Evolutionary conservation across 257 asterid genomes (phyloP).

Genomic region (Fraxinus cuspidata): DNA sequence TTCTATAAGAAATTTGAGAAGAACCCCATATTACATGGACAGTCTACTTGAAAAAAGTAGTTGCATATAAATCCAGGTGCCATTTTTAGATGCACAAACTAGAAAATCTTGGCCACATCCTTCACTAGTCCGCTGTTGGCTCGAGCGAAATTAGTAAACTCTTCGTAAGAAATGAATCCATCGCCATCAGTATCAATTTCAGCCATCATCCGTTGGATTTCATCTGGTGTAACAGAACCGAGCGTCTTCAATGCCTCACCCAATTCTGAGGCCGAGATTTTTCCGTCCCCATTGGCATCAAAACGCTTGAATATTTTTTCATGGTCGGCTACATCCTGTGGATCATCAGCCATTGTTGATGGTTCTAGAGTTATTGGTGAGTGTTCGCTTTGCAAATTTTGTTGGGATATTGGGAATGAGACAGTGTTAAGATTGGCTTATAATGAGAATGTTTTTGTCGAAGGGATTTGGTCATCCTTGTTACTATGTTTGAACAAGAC

Average conservation of each 20-base stretch:
- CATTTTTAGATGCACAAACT: slow-evolving; percentile 10
- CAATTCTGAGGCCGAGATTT: slow-evolving; percentile 71
- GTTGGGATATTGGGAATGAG: neutral
- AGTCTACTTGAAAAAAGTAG: neutral
- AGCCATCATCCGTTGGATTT: slow-evolving; percentile 72
- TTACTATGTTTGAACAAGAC: neutral
- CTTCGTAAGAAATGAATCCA: slow-evolving; percentile 69
- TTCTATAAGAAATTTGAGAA: neutral
- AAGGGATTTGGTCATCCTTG: neutral
- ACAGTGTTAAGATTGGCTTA: neutral
- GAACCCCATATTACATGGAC: neutral
- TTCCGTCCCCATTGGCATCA: slow-evolving; percentile 85
- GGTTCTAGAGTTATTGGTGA: neutral
- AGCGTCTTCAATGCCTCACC: slow-evolving; percentile 70
- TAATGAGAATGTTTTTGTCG: neutral
- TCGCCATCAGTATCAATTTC: slow-evolving; percentile 87
- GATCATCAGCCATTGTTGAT: slow-evolving; percentile 60
- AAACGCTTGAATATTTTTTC: slow-evolving; percentile 79
- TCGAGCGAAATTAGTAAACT: slow-evolving; percentile 64
- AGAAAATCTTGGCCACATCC: slow-evolving; percentile 84
- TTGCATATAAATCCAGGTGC: neutral
- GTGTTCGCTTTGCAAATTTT: neutral
- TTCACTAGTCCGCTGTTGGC: slow-evolving; percentile 69
- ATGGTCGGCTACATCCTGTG: slow-evolving; percentile 62
- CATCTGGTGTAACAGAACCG: slow-evolving; percentile 68